Conservation (phyloP, 1,284 basidiomycete species). For the Sparassis latifolia region DNA sequence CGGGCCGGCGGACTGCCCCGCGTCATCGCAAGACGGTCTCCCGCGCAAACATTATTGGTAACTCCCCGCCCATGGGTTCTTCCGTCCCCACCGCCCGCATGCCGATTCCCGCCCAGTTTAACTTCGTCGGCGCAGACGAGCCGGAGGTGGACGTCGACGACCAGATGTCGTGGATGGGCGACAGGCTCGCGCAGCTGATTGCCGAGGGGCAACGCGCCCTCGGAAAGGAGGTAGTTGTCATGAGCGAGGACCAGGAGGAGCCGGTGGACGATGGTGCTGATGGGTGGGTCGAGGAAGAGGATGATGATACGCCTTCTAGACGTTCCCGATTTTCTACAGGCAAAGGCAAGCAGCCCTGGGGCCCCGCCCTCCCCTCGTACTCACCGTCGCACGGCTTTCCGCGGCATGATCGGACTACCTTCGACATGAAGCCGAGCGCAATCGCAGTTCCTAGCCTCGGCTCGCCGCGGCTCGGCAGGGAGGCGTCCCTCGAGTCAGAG, state of each 20-base stretch:
- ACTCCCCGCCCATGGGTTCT: constrained; percentile 19
- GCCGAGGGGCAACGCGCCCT: constrained; percentile 69
- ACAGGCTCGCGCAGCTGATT: constrained; percentile 57
- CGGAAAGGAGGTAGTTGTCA: constrained; percentile 62
- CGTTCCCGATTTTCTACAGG: constrained; percentile 24
- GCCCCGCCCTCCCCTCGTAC: constrained; percentile 19
- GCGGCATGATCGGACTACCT: constrained; percentile 22
- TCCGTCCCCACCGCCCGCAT: constrained; percentile 7
- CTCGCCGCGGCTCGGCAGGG: constrained; percentile 8
- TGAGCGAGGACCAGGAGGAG: constrained; percentile 64
- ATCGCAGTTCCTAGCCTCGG: constrained; percentile 7
- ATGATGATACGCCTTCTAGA: constrained; percentile 18
- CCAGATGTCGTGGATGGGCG: constrained; percentile 74
- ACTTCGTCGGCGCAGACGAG: constrained; percentile 10
- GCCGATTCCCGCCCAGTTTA: constrained; percentile 20
- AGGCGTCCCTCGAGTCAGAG: constrained; percentile 27
- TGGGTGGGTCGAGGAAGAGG: constrained; percentile 39
- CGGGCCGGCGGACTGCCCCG: constrained; percentile 24
- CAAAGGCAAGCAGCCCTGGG: constrained; percentile 21
- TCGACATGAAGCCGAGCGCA: constrained; percentile 16
- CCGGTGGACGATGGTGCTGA: constrained; percentile 68
- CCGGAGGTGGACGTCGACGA: constrained; percentile 25
- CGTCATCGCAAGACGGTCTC: constrained; percentile 30
- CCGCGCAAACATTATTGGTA: constrained; percentile 14
- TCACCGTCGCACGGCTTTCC: constrained; percentile 23